These are phyloP conservation scores for Vitellaria paradoxa DNA, from an alignment of 179 eudicot species.

Conservation along the genomic window DNA sequence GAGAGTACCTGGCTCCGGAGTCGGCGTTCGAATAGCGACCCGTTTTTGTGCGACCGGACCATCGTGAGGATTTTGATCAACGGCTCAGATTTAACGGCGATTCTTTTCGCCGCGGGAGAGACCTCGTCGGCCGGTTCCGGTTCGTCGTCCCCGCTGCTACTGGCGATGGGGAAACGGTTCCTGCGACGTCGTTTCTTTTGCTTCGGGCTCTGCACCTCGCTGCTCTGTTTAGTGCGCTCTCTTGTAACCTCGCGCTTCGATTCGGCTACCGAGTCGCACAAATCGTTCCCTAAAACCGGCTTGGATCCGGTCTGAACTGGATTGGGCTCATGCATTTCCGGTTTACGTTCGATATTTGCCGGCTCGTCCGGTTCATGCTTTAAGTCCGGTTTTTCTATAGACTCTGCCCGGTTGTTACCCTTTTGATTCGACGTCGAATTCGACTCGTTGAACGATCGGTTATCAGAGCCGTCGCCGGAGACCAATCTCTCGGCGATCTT, in stretches of 20 bases:
- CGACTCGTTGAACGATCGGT: constrained; percentile 51
- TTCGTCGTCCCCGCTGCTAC: constrained; percentile 29
- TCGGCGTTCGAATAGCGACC: constrained; percentile 46
- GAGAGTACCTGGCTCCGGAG: constrained; percentile 45
- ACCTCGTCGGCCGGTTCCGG: constrained; percentile 26
- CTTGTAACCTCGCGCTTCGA: background rate
- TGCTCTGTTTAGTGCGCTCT: constrained; percentile 26
- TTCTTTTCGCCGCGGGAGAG: constrained; percentile 32
- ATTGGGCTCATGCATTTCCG: constrained; percentile 8
- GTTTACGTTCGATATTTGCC: constrained; percentile 11
- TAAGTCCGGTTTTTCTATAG: no score
- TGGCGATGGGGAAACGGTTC: background rate
- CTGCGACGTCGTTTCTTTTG: constrained; percentile 32
- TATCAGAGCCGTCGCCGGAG: constrained; percentile 18
- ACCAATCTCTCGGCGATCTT: constrained; percentile 18
- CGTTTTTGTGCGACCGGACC: constrained; percentile 47
- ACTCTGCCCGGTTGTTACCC: constrained; percentile 16
- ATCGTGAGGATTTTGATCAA: constrained; percentile 34
- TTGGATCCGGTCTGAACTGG: constrained; percentile 31
- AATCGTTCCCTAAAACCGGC: background rate
- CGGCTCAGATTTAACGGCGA: constrained; percentile 39
- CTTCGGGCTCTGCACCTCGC: constrained; percentile 34
- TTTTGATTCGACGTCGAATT: constrained; percentile 25
- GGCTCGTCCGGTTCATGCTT: constrained; percentile 1
- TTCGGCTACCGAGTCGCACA: background rate